Base-by-base conservation (phyloP, 352 stramenopile species). In the Halophytophthora polymorphica region DNA sequence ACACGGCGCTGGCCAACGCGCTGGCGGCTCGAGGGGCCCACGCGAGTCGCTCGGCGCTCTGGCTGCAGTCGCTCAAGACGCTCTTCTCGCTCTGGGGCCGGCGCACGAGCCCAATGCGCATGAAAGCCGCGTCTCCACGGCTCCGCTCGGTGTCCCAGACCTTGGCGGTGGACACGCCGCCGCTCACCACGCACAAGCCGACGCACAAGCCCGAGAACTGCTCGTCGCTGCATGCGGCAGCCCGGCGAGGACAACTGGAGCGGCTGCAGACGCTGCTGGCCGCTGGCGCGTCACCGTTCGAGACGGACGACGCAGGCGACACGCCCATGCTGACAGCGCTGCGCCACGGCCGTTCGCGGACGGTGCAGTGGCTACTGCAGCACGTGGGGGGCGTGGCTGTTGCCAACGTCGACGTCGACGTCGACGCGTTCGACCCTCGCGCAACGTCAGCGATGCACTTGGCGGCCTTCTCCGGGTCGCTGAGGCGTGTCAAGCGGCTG, bases 371-470 rank as follows among this genome's bases (percentile, higher is more conserved):
- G 28, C 37, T 77, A 10, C 45, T 74, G 4, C 45, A 48, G 28
- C 55, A 67, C 41, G 56, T 61, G 19, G 45, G 19, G 14, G 28
- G 31, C 29, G n/a, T n/a, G n/a, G n/a, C n/a, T n/a, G n/a, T n/a
- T n/a, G 56, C 56, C 14, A 46, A 45, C 22, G 28, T 33, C 13
- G 34, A 39, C 12, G 31, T 33, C 5, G 42, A 31, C 23, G 12
- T 41, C 15, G 17, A 61, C 10, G 48, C 51, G 12, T 67, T 69
- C 36, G 53, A 71, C 6, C 47, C 48, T 0, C 54, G 63, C n/a
- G 38, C 44, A 22, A 73, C 65, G 15, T 73, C 69, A 14, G 51
- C 57, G 3, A 36, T 82, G 18, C 71, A 82, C 21, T 19, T 75
- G n/a, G 69, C 71, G 2, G 69, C 71, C 2, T 73, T 74, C 25